These are phyloP conservation scores for Begonia peltatifolia DNA, from an alignment of 306 rosid genomes.

Conservation along the genomic window DNA sequence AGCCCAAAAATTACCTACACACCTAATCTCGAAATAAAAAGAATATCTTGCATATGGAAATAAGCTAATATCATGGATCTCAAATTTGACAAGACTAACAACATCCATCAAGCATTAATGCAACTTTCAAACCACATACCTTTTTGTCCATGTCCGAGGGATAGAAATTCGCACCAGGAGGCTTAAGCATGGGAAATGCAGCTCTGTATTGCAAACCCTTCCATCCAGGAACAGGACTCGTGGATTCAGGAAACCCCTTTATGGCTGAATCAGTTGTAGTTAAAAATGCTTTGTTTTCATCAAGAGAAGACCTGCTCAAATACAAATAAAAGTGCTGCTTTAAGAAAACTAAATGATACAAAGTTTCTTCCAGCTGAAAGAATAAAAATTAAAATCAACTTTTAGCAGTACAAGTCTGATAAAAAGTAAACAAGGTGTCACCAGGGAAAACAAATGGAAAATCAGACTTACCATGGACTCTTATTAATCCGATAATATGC, in stretches of 20 bases:
- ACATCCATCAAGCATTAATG: too few species aligned
- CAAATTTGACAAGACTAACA: too few species aligned
- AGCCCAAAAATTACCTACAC: too few species aligned
- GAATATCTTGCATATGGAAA: too few species aligned
- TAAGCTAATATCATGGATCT: too few species aligned
- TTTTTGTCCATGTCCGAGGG: conserved; percentile 91
- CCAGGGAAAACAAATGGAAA: too few species aligned
- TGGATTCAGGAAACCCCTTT: conserved; percentile 52
- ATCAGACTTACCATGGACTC: conserved; percentile 62
- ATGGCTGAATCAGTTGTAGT: conserved; percentile 86
- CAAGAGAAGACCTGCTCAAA: conserved; percentile 63
- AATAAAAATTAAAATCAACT: too few species aligned
- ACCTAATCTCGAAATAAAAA: too few species aligned
- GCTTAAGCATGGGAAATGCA: conserved; percentile 67
- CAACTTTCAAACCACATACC: conserved; percentile 27
- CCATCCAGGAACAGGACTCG: conserved; percentile 50
- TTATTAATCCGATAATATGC: conserved; percentile 67
- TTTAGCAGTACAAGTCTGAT: too few species aligned
- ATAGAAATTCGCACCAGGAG: conserved; percentile 88
- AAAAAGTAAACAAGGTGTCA: too few species aligned
- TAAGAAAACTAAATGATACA: too few species aligned
- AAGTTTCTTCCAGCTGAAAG: too few species aligned
- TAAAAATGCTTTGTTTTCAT: conserved; percentile 71
- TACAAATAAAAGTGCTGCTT: conserved; percentile 3
- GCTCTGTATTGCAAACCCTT: conserved; percentile 78